Base-by-base conservation (phyloP, 768 basidiomycete species). In the Boletus fagicola region DNA sequence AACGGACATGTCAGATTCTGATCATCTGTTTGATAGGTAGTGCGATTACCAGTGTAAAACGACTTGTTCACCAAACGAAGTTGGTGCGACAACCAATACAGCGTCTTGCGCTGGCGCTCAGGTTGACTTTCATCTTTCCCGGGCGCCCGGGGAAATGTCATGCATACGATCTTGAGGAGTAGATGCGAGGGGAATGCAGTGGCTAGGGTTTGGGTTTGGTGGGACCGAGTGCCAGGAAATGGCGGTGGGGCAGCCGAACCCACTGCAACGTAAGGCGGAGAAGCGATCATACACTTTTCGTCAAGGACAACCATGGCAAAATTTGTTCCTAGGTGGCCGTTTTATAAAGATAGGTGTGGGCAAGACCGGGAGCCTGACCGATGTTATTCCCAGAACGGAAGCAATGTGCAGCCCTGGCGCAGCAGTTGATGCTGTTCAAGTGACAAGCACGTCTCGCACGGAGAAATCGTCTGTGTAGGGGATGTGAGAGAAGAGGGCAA, bases 161-260 rank as follows among this genome's bases (percentile, higher is more conserved):
- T 71, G 67, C 88, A 82, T 5, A 93, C 81, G 50, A 91, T 80
- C 49, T 86, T 80, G 48, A 92, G 80, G 5, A 92, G 77, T 24
- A 92, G 68, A 59, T 90, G 83, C 0, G 85, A 63, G 0, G 89
- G 85, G 0, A 90, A 64, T 0, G n/a, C n/a, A n/a, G 73, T 72
- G 8, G 68, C 65, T 0, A 81, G 56, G 15, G 47, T 63, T 16
- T 62, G 56, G 15, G 47, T 63, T 16, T 62, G 54, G 20, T 43
- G 60, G 22, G 51, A 26, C 5, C 48, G 50, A 44, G 58, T 52
- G 44, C 62, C 57, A 18, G 74, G 68, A 64, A 75, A 76, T 7
- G 78, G 74, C 8, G 77, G 76, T 3, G 75, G 73, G 15, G 62
- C 63, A 49, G 63, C 49, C 16, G 62, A 59, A 26, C 44, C 49